A percentile compares a stretch with the other conserved stretches of the same genome.
These are phyloP conservation scores for Zoysia japonica DNA, from an alignment of 176 grass and related monocot species.

Conservation along the genomic window DNA sequence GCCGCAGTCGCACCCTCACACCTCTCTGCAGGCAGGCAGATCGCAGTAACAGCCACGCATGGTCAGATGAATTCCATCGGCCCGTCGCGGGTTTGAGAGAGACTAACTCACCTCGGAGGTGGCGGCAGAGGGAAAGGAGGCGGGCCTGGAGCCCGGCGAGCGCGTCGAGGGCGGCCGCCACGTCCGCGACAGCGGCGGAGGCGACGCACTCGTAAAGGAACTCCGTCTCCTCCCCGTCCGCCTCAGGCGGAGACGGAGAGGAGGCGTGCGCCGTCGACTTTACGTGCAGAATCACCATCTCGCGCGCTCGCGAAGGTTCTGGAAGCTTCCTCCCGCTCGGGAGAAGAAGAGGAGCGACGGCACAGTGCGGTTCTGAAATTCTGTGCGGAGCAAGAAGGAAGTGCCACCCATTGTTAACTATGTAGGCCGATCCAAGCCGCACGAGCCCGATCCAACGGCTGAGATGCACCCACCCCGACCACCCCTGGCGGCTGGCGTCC, in stretches of 20 bases:
- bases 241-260: not conserved
- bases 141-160: constrained; percentile 38
- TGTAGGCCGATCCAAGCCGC: not conserved
- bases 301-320: not conserved
- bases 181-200: constrained; percentile 38
- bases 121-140: constrained; percentile 43
- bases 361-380: not conserved
- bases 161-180: constrained; percentile 40
- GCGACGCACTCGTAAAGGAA: constrained; percentile 54
- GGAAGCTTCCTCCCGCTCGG: constrained; percentile 12
- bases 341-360: not conserved
- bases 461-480: not conserved
- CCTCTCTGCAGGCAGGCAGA: constrained; percentile 21
- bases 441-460: not conserved
- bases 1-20: not conserved
- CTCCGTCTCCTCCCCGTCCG: constrained; percentile 27
- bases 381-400: too few relatives aligned
- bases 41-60: not conserved
- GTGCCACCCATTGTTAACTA: too few relatives aligned
- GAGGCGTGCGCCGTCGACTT: not conserved
- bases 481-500: too few relatives aligned
- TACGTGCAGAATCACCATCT: constrained; percentile 55
- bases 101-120: constrained; percentile 14
- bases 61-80: constrained; percentile 9
- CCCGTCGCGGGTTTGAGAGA: not conserved